phyloP scores from a whole-genome alignment of 2,329 filamentous ascomycete species.

The Tolypocladium endophyticum region DNA sequence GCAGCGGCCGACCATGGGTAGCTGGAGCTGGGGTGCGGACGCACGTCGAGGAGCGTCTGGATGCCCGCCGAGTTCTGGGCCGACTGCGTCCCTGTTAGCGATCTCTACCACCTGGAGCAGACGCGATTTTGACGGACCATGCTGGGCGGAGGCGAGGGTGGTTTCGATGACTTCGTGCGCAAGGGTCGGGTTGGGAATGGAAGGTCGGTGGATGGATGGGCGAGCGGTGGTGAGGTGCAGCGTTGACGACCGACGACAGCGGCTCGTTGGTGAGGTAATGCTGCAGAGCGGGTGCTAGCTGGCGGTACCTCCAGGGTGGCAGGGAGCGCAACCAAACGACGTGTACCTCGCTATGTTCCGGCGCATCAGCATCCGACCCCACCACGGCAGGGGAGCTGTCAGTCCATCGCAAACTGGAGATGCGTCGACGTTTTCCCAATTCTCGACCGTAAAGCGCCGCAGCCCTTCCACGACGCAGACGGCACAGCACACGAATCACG shows the following conservation, averaged over 20 bases:
- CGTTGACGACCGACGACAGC: not conserved
- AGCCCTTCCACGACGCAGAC: not conserved
- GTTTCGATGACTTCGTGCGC: not conserved
- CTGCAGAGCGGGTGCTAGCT: not conserved
- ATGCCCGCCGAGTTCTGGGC: slow-evolving; percentile 98
- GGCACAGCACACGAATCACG: not conserved
- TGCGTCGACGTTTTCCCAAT: not conserved
- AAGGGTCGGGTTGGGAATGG: not conserved
- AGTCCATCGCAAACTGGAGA: not conserved
- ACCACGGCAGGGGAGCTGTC: not conserved
- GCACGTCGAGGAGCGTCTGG: slow-evolving; percentile 95
- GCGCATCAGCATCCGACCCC: not conserved
- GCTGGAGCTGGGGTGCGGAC: not conserved
- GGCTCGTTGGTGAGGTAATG: not conserved
- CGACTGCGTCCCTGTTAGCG: slow-evolving; percentile 46
- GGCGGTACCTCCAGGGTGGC: not conserved
- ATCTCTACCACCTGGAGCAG: not conserved
- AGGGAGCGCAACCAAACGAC: not conserved
- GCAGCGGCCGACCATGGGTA: not conserved
- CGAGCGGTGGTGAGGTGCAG: not conserved
- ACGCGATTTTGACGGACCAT: slow-evolving; percentile 2
- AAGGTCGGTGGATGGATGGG: not conserved
- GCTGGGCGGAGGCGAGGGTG: not conserved
- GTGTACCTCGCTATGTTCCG: not conserved
- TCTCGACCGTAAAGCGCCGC: not conserved